Base-by-base conservation (phyloP, 345 rosid genomes). In the Laguncularia racemosa region DNA sequence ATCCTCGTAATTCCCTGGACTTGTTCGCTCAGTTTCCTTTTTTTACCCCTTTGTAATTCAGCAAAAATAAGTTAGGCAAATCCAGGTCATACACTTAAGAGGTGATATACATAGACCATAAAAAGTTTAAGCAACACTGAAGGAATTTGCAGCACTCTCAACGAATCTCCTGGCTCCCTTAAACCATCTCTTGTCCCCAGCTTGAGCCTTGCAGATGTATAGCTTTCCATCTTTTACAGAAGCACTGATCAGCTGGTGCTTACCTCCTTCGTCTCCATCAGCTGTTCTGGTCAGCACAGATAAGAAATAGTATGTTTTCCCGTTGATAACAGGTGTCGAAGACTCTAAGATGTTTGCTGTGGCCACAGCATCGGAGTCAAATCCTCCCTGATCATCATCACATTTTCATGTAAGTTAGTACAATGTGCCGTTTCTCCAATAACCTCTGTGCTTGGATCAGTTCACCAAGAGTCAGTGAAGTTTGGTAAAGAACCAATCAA, bases 121-220 rank as follows among this genome's bases (percentile, higher is more conserved):
- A 26, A 26, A 26, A 33, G 40, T 33, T 33, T 73, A 91, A 46
- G 95, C 98, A 72, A 91, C 70, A 52, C 87, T 88, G 82, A 88
- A 91, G 43, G 91, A 88, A 71, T 56, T 68, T 4, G 83, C 75
- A 14, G 95, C 20, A 64, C 62, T 84, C 80, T 91, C 92, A 3
- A 88, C 88, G 16, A 64, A 88, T 73, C 71, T 91, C 53, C 74
- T 84, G 13, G 96, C 88, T 55, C 96, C 98, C 71, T 91, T 91
- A 62, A 91, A 91, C 98, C 98, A 91, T 71, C 98, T 85, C 84
- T 91, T 89, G 82, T 92, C 97, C 23, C 99, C 97, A 4, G 96
- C 96, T 61, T 88, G 98, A 14, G 96, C 96, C 80, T 88, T 91
- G 85, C 91, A 84, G 50, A 91, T 78, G 80, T 33, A 33, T 33